Evolutionary conservation across 306 rosid genomes (phyloP), one percentile per base, ranked within the genome.

Genomic region (Glycine tomentella): DNA sequence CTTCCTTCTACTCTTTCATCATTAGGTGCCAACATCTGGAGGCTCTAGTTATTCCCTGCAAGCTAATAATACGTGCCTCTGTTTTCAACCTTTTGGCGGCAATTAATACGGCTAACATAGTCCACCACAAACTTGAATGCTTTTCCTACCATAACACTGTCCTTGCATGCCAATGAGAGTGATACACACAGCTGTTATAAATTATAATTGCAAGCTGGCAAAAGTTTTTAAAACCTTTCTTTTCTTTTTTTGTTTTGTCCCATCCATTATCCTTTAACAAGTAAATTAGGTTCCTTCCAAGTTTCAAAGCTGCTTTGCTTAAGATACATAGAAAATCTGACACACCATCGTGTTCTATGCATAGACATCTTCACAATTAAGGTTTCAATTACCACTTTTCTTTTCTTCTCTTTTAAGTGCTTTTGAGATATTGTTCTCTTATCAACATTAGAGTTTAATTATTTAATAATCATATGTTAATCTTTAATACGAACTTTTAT

Each of bases 41-140:
- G 69, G 55, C 74, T 52, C 25, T 36, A 51, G 65, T 17, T 31
- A 46, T 77, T 33, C 65, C 14, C 65, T 3, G 34, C 14, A 42
- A 67, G 56, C 55, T 67, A 78, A 25, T 25, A 25, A 25, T 25
- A 25, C 53, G 66, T 66, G 33, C 9, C 76, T 59, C 12, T 48
- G 12, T 9, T 49, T 69, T 76, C 61, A 57, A 82, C 31, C 46
- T 76, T 76, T 69, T 59, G 73, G 73, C 73, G 72, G 69, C 81
- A 17, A 76, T 68, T 25, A 25, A 25, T 25, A 17, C 45, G 33
- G 16, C 4, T 46, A 13, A 34, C 62, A 5, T 44, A 44, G 42
- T 72, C 77, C 17, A 16, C 42, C 77, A 68, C 82, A 9, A 46
- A 69, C 49, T 55, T 16, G 36, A 77, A 38, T 77, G 53, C n/a